phyloP scores from a whole-genome alignment of 148 eudicot genomes.

The Chenopodium suecicum region DNA sequence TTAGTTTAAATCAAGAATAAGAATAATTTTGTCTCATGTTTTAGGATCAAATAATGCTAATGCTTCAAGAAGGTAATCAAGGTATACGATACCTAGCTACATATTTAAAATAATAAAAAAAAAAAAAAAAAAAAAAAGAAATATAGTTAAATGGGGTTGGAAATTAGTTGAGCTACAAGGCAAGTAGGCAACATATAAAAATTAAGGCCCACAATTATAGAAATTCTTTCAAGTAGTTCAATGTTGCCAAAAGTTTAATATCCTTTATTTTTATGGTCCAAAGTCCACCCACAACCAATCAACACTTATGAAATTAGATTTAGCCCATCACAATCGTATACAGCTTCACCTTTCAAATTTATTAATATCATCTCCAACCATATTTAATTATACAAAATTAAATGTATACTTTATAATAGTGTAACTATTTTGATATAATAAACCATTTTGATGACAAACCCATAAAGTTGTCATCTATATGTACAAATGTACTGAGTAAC shows the following conservation, averaged over 20 bases:
- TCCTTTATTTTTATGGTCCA: background rate
- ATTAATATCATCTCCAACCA: no score
- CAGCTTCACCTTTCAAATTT: no score
- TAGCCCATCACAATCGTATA: no score
- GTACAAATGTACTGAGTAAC: no score
- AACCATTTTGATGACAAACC: no score
- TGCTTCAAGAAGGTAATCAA: background rate
- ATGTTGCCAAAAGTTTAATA: background rate
- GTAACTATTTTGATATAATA: no score
- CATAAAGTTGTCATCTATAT: no score
- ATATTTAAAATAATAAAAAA: no score
- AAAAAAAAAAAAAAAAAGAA: background rate
- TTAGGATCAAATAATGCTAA: background rate
- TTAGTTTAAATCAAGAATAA: background rate
- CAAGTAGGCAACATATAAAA: background rate
- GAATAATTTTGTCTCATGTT: background rate
- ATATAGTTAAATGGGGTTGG: background rate
- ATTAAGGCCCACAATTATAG: background rate
- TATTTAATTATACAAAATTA: no score
- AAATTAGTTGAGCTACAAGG: conserved; percentile 18
- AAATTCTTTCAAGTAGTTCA: background rate
- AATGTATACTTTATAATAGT: no score
- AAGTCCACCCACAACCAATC: no score
- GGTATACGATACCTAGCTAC: background rate
- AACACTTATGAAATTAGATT: no score